Conservation (phyloP, 768 basidiomycete species). For the Erythrobasidium yunnanense region DNA sequence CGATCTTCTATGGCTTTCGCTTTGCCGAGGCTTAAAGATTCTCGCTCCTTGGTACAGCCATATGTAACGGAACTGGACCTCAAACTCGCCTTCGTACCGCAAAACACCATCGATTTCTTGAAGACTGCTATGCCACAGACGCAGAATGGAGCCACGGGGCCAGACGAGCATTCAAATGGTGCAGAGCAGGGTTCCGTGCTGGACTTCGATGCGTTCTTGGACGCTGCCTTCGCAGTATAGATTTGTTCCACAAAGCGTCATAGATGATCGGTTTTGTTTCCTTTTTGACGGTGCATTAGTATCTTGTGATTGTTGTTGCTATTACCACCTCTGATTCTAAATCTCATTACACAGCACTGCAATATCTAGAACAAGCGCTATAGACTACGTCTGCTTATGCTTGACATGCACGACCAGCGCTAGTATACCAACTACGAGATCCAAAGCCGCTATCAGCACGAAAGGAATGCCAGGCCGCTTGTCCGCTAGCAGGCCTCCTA, state of each 20-base stretch:
- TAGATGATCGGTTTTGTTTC: too few species aligned
- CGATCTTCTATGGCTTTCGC: neutral
- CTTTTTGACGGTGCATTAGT: too few species aligned
- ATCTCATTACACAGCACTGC: too few species aligned
- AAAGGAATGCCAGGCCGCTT: neutral
- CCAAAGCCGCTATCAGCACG: neutral
- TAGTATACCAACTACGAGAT: neutral
- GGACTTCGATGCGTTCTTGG: conserved; percentile 65
- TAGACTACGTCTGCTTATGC: neutral
- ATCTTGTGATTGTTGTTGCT: too few species aligned
- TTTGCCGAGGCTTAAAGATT: neutral
- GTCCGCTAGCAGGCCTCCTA: conserved; percentile 1
- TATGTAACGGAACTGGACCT: conserved; percentile 90
- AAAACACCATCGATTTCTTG: conserved; percentile 65
- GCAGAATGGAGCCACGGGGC: neutral
- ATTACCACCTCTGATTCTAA: too few species aligned
- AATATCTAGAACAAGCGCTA: too few species aligned
- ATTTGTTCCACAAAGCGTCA: too few species aligned
- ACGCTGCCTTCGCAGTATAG: conserved; percentile 53
- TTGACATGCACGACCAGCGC: neutral
- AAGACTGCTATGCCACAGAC: conserved; percentile 63
- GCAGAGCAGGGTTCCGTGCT: conserved; percentile 30
- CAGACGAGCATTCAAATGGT: too few species aligned
- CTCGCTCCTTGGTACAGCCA: conserved; percentile 48
- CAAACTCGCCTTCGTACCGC: conserved; percentile 66